Base-by-base conservation (phyloP, 139 green algal genomes). In the Chlorella vulgaris region DNA sequence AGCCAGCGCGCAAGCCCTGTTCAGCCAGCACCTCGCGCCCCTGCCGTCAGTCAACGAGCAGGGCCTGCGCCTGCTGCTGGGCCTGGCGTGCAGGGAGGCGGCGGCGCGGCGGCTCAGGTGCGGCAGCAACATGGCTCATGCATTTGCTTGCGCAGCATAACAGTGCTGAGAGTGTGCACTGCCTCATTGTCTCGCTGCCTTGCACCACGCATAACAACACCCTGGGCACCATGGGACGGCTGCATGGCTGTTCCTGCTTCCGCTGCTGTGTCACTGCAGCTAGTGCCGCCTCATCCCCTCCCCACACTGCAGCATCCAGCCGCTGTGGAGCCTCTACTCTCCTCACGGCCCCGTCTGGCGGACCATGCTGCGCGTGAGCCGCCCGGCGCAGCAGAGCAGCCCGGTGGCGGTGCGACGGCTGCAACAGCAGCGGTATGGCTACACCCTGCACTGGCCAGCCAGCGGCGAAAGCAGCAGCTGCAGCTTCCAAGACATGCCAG, bases 21-120 rank as follows among this genome's bases (percentile, higher is more conserved):
- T 58, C 21, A 51, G 77, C 26, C 35, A 58, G 50, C 65, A 67
- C 65, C 50, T 83, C 47, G 77, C 77, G 3, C 77, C 77, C 2
- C 47, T 83, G 43, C 77, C 77, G 0, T 29, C 50, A 28, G 77
- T 65, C 31, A 83, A 83, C 19, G 77, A 83, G 77, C 77, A 83
- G 77, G 77, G 77, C 33, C 47, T 83, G 51, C 65, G 77, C 33
- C 42, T 76, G 50, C 77, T 83, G 31, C 39, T 83, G 24, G 77
- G 77, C 28, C 62, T 83, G 47, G 77, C 77, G 0, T 74, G 50
- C 47, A 31, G 77, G 26, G 77, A 83, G 51, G 77, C 77, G 18
- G 18, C 74, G 35, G 35, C 43, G 18, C 51, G 66, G 43, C 31
- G 66, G 28, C 77, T 83, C 8, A 80, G 39, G 74, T 69, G 55